Base-by-base conservation (phyloP, 176 grass and related monocot species). In the Carex scoparia region DNA sequence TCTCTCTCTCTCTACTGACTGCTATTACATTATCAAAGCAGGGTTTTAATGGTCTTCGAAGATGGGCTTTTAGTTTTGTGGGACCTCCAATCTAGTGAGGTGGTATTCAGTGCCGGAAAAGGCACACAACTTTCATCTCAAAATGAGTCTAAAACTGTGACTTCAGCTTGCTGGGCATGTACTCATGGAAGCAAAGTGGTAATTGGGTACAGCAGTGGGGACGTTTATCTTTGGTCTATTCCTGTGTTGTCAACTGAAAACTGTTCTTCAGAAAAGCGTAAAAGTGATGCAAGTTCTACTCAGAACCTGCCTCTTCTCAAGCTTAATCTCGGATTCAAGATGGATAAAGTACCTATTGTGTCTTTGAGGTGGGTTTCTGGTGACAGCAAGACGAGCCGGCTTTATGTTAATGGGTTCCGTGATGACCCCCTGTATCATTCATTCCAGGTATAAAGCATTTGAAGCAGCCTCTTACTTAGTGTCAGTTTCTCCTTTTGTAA, bases 311-410 rank as follows among this genome's bases (percentile, higher is more conserved):
- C 96, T 76, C 58, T 99, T 91, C 88, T 89, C 86, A 99, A 88
- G 85, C 89, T 99, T 80, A 94, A 99, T 85, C 93, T 95, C 79
- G 96, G 93, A 78, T 95, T 88, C 81, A 99, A 99, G 76, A 80
- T 95, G 88, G 93, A 92, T 69, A 99, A 90, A 88, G 58, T 99
- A 35, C 91, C 91, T 65, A 91, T 95, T 83, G 65, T 87, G 60
- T 89, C 86, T 84, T 91, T 99, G 86, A 87, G 81, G 80, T 95
- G 93, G 91, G 87, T 86, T 46, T 2, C 70, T 65, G 84, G 61
- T 56, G 96, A 92, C 81, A 88, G 80, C 84, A 99, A 85, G 81
- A 82, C 83, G 83, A 88, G 85, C 27, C 86, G 85, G 83, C 81
- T 99, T 69, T 99, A 99, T 87, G 84, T 94, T 86, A 99, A 92